Evolutionary conservation across 2,329 filamentous ascomycete genomes (phyloP), one percentile per base, ranked within the genome.

Genomic region (Verticillium tricorpus): DNA sequence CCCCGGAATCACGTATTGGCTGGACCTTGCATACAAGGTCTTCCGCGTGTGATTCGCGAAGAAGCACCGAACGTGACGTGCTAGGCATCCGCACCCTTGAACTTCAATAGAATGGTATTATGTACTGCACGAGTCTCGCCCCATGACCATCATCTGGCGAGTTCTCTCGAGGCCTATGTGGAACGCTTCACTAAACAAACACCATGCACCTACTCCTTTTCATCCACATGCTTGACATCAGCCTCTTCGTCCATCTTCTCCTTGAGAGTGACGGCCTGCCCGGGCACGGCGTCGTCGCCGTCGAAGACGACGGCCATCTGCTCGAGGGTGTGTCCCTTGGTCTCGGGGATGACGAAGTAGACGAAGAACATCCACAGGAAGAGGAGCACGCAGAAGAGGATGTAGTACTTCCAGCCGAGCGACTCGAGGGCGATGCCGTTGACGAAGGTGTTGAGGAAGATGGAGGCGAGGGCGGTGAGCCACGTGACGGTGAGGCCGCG

Each of bases 251-350:
- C 77, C 60, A 80, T 71, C 70, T 82, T 69, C 67, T 83, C 77
- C 61, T 83, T 62, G 62, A 77, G 74, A 5, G 76, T 79, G 17
- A 82, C 81, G 54, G 73, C 19, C 45, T 50, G 45, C 7, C n/a
- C 45, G 17, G 45, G 45, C n/a, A 50, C 66, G 45, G 83, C 85
- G 19, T 81, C 74, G 34, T 87, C 82, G 45, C 85, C 86, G 66
- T 89, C 86, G 72, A 89, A 88, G 74, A 89, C 82, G 75, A 85
- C 85, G 70, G 84, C 85, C 57, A 89, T 80, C 73, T 89, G 86
- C 74, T 89, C 86, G 40, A 89, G 85, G 22, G 86, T 88, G 2
- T 84, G 83, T 35, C 86, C 85, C 66, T 80, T 82, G 40, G 86
- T 89, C 75, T 90, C 86, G 66, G 88, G 74, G 69, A 79, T 80